Base-by-base conservation (phyloP, 2,329 filamentous ascomycete genomes). In the Fusarium sp. region DNA sequence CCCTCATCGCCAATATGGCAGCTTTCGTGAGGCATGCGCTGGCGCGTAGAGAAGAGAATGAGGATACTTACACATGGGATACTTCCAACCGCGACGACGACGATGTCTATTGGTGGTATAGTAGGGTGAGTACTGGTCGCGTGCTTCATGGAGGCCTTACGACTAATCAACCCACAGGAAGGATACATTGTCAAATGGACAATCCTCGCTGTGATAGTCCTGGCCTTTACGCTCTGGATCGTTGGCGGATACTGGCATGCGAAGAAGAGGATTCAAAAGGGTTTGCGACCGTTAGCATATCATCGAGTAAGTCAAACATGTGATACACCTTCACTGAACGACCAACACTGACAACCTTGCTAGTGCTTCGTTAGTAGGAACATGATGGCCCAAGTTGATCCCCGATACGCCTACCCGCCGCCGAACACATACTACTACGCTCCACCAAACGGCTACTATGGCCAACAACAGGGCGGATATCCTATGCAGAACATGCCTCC, bases 181-280 rank as follows among this genome's bases (percentile, higher is more conserved):
- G 90, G 88, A 60, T 80, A 86, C 59, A 90, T 90, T 62, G 83
- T 94, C 74, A 92, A 93, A 80, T 95, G 92, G 88, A 84, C 86
- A 48, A 81, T 95, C 64, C 88, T 94, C 75, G 86, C 87, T 65
- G 81, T 83, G 67, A 77, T 95, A 70, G 82, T 92, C 73, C 62
- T 85, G 58, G 59, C 89, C 64, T 80, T 93, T 74, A 78, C 88
- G 55, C 74, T 84, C 44, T 93, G 90, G 84, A 83, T 94, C 74
- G 71, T 92, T 57, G 84, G 88, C 63, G 92, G 91, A 65, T 91
- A 92, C 78, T 80, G 87, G 48, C 93, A 95, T 80, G 93, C 92
- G 47, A 88, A 88, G 77, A 81, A 81, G 47, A 85, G 93, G 48
- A 83, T 94, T 69, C 84, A 82, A 65, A 90, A 89, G 78, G 92